Conservation (phyloP, 805 yeast genomes). For the Allodekkera sacchari region DNA sequence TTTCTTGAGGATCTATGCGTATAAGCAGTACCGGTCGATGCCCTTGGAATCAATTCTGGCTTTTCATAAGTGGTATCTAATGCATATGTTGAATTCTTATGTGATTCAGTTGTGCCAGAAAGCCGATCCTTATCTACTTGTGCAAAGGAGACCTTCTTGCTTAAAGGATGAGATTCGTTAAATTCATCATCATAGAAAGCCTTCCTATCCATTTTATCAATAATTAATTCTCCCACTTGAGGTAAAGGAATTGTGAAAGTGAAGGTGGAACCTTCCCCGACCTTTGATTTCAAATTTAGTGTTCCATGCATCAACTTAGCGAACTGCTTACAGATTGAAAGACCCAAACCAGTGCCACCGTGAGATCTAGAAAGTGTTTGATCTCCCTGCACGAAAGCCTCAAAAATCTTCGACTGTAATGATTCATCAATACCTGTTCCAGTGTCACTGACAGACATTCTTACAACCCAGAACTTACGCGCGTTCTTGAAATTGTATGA, state of each 20-base stretch:
- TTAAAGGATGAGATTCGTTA: constrained; percentile 43
- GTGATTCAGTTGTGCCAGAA: background rate
- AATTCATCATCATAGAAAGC: constrained; percentile 60
- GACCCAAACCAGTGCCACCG: constrained; percentile 95
- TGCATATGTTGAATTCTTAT: background rate
- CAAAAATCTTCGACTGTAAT: constrained; percentile 78
- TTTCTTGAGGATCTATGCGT: constrained; percentile 19
- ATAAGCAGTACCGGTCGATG: constrained; percentile 46
- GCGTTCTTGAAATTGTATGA: constrained; percentile 16
- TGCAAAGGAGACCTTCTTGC: constrained; percentile 40
- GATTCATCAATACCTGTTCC: constrained; percentile 91
- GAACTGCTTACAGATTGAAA: constrained; percentile 81
- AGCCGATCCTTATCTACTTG: constrained; percentile 4
- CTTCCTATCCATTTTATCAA: constrained; percentile 21
- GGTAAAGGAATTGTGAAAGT: constrained; percentile 70
- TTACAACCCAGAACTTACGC: constrained; percentile 47
- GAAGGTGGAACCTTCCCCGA: constrained; percentile 82
- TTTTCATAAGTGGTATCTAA: constrained; percentile 24
- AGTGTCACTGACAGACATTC: constrained; percentile 75
- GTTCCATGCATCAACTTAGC: constrained; percentile 85
- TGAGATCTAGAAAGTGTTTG: constrained; percentile 83
- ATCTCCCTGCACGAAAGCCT: constrained; percentile 96
- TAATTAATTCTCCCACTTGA: constrained; percentile 49
- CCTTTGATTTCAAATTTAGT: constrained; percentile 58
- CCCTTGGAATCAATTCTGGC: constrained; percentile 36